Percentiles rank a stretch among this genome's conserved stretches.
Evolutionary conservation across 2,329 filamentous ascomycete species (phyloP).

Genomic region (Cordyceps farinosa): DNA sequence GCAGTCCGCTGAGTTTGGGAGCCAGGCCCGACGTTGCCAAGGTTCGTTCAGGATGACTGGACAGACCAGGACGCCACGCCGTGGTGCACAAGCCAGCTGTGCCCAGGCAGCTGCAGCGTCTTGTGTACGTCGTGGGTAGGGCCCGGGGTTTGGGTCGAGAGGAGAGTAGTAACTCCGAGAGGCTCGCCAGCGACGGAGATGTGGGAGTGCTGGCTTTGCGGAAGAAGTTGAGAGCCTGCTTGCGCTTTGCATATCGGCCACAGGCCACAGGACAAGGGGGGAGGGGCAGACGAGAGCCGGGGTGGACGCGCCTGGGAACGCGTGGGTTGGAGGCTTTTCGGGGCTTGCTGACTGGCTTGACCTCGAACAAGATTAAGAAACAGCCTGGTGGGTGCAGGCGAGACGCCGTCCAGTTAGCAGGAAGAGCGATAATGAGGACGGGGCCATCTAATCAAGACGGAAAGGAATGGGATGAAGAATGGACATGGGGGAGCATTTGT

Average conservation of each 20-base stretch:
- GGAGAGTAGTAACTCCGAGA: background rate
- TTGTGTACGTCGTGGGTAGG: background rate
- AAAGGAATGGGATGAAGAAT: background rate
- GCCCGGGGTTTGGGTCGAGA: background rate
- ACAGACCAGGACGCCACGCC: background rate
- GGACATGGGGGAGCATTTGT: background rate
- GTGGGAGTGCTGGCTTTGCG: background rate
- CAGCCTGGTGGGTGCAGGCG: background rate
- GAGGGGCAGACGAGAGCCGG: background rate
- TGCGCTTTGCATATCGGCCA: background rate
- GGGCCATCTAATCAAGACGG: background rate
- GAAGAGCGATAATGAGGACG: background rate
- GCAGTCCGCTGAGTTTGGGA: background rate
- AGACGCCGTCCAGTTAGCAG: background rate
- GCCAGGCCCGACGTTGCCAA: conserved; percentile 1
- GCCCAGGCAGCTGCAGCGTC: background rate
- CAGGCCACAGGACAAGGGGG: too few relatives aligned
- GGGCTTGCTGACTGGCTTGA: conserved; percentile 12
- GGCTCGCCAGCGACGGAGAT: background rate
- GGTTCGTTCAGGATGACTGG: conserved; percentile 13
- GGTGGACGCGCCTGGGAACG: conserved; percentile 6
- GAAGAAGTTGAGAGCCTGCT: too few relatives aligned
- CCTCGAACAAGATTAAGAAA: background rate
- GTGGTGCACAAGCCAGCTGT: background rate
- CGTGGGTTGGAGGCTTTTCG: background rate